These are phyloP conservation scores for Xylaria bambusicola DNA, from an alignment of 495 filamentous ascomycete species.

Conservation along the genomic window DNA sequence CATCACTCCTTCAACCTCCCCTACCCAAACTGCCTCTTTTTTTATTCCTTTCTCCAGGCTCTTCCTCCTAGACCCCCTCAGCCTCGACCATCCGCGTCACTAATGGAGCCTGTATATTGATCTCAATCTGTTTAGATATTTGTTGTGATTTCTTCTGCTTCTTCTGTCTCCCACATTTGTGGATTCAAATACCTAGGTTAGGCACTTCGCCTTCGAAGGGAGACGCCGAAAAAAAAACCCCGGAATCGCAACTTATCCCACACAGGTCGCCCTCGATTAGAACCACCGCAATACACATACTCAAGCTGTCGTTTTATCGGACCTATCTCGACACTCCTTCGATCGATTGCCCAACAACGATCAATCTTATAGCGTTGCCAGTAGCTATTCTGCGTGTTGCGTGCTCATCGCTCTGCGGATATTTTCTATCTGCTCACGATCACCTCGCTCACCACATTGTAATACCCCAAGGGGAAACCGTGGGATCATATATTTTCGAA, in stretches of 20 bases:
- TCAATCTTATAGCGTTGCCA: conserved; percentile 12
- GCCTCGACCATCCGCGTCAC: conserved; percentile 51
- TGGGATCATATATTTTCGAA: conserved; percentile 21
- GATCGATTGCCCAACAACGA: conserved; percentile 11
- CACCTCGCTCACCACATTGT: conserved; percentile 21
- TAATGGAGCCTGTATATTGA: conserved; percentile 61
- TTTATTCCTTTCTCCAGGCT: conserved; percentile 40
- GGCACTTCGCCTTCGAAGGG: conserved; percentile 2
- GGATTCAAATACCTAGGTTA: conserved; percentile 25
- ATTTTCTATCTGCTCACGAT: conserved; percentile 15
- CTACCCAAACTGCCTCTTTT: conserved; percentile 29
- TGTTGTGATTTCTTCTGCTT: conserved; percentile 36
- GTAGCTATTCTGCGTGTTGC: conserved; percentile 8
- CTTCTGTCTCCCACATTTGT: conserved; percentile 31
- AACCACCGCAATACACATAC: background rate
- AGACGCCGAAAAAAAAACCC: conserved; percentile 7
- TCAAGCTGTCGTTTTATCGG: conserved; percentile 5
- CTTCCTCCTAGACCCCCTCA: conserved; percentile 38
- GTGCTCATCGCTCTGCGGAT: conserved; percentile 9
- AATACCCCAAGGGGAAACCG: conserved; percentile 20
- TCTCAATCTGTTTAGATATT: conserved; percentile 37
- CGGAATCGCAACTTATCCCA: conserved; percentile 14
- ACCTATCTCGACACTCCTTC: conserved; percentile 23
- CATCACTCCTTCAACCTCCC: conserved; percentile 19
- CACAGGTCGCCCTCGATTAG: conserved; percentile 10